Evolutionary conservation across 1,284 basidiomycete genomes (phyloP), one percentile per base, ranked within the genome.

Genomic region (Heterobasidion parviporum): DNA sequence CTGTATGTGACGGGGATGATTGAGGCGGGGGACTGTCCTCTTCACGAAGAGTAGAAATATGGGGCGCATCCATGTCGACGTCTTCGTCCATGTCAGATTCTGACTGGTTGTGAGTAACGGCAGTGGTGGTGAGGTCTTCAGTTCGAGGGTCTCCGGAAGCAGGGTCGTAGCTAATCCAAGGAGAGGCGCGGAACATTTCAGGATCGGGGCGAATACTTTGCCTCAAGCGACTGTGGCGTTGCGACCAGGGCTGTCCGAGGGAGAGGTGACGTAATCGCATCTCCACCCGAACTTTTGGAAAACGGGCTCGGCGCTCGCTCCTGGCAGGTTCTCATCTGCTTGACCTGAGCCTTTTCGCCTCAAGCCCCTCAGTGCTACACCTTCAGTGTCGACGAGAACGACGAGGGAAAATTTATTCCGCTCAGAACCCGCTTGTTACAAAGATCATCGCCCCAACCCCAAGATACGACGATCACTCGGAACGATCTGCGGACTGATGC

Each of bases 61-160:
- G 82, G 44, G 87, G 87, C 35, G 87, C 85, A 52, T 89, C 88
- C 84, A 89, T 88, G 60, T 86, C 82, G 48, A 68, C 59, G 59
- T 72, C 69, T 45, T 70, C 66, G 53, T 66, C 59, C 64, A 67
- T 68, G 45, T 46, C 36, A 50, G 35, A 59, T 52, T 54, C 54
- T 55, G 54, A 57, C 45, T 54, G 32, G 51, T 61, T 53, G 52
- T 56, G 59, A 50, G 52, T 56, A 32, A 38, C 53, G 50, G 56
- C 59, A 45, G 50, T 26, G 16, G 50, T 12, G 36, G 56, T 46
- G 38, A n/a, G 10, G 52, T 61, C 59, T 56, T 59, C 54, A 56
- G 56, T 54, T 41, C 26, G 14, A 41, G 58, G 14, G 15, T 62
- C 41, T 55, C 50, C 50, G 35, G 56, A 45, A 8, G 54, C 50